These are phyloP conservation scores for Aspergillus chevalieri DNA, from an alignment of 2,329 filamentous ascomycete species.

Conservation along the genomic window DNA sequence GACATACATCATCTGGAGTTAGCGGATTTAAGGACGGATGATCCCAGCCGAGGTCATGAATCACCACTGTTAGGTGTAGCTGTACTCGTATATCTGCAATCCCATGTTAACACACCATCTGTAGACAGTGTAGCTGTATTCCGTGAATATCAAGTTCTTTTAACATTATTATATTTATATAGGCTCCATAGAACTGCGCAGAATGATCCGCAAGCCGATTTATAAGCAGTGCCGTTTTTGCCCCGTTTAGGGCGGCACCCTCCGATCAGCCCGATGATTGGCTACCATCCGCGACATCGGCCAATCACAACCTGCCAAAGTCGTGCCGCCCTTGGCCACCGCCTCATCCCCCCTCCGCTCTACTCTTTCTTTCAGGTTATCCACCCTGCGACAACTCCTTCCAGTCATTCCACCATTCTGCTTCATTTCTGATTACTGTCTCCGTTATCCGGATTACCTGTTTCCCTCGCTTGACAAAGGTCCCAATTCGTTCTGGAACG, in stretches of 20 bases:
- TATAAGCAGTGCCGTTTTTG: slow-evolving; percentile 2
- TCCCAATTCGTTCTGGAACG: background rate
- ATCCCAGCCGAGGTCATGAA: no score
- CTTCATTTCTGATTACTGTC: slow-evolving; percentile 2
- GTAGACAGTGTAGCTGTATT: background rate
- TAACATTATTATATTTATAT: background rate
- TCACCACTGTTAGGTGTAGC: no score
- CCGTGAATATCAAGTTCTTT: background rate
- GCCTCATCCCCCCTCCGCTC: background rate
- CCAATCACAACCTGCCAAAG: background rate
- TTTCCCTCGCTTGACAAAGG: background rate
- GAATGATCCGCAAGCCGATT: background rate
- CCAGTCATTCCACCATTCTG: background rate
- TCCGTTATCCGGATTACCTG: background rate
- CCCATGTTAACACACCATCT: no score
- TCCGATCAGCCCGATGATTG: background rate
- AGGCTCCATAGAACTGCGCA: background rate
- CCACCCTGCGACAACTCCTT: background rate
- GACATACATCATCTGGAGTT: no score
- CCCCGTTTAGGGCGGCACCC: background rate
- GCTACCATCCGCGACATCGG: background rate
- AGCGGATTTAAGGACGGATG: no score
- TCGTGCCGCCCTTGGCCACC: background rate
- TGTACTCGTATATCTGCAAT: no score
- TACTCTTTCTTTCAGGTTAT: background rate